These are phyloP conservation scores for Usnea hakonensis DNA, from an alignment of 495 filamentous ascomycete species.

Conservation along the genomic window DNA sequence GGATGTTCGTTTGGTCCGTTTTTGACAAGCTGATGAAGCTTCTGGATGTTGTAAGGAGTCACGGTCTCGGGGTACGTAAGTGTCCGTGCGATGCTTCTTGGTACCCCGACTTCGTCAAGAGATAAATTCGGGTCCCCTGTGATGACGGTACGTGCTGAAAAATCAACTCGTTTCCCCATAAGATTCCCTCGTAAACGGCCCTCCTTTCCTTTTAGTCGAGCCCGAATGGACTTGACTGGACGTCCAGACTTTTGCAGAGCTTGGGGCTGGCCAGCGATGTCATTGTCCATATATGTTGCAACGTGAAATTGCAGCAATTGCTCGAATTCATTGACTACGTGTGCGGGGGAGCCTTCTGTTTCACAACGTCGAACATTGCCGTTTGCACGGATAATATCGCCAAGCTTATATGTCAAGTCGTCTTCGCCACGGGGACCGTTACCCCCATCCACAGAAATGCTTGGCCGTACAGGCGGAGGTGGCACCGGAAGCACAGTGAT, in stretches of 20 bases:
- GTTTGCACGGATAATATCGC: slow-evolving; percentile 97
- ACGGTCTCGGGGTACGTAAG: slow-evolving; percentile 96
- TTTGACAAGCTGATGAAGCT: slow-evolving; percentile 76
- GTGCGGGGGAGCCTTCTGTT: slow-evolving; percentile 78
- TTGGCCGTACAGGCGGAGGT: slow-evolving; percentile 88
- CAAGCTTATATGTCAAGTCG: slow-evolving; percentile 96
- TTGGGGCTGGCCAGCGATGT: slow-evolving; percentile 92
- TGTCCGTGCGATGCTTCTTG: slow-evolving; percentile 76
- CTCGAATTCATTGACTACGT: slow-evolving; percentile 85
- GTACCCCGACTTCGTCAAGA: slow-evolving; percentile 93
- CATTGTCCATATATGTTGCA: slow-evolving; percentile 98
- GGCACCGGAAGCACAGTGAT: slow-evolving; percentile 91
- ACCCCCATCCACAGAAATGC: slow-evolving; percentile 85
- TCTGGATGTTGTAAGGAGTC: slow-evolving; percentile 94
- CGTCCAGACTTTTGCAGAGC: slow-evolving; percentile 94
- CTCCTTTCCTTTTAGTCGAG: slow-evolving; percentile 96
- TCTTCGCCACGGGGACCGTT: slow-evolving; percentile 90
- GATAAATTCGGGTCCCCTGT: slow-evolving; percentile 96
- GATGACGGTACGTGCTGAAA: slow-evolving; percentile 98
- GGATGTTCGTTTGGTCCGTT: slow-evolving; percentile 93
- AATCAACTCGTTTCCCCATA: slow-evolving; percentile 99
- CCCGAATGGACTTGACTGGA: slow-evolving; percentile 91
- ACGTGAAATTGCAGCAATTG: slow-evolving; percentile 94
- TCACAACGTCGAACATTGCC: slow-evolving; percentile 84
- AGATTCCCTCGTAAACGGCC: slow-evolving; percentile 93